Percentiles rank a stretch among this genome's conserved stretches.
Conservation (phyloP, 768 basidiomycete genomes). For the Amanita jacksonii region DNA sequence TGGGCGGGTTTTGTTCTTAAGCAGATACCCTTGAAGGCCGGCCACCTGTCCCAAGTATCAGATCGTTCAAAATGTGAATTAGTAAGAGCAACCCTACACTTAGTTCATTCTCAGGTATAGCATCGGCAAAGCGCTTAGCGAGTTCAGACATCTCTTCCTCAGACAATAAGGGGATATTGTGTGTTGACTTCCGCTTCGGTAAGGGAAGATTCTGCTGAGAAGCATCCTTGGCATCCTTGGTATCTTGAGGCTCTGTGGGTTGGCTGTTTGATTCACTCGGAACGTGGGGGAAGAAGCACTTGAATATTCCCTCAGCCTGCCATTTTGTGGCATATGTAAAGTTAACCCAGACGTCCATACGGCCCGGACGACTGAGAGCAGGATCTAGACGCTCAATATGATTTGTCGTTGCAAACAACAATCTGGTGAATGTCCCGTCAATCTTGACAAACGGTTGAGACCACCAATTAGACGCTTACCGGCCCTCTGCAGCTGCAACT, state of each 20-base stretch:
- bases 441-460: slow-evolving; percentile 7
- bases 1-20: slow-evolving; percentile 88
- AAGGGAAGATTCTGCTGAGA: slow-evolving; percentile 61
- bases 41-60: slow-evolving; percentile 48
- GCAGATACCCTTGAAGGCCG: slow-evolving; percentile 73
- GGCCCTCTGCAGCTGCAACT: slow-evolving; percentile 78
- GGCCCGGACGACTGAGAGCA: slow-evolving; percentile 78
- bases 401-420: slow-evolving; percentile 89
- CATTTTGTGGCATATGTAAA: slow-evolving; percentile 87
- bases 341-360: slow-evolving; percentile 90
- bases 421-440: slow-evolving; percentile 30
- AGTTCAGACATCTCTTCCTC: slow-evolving; percentile 70
- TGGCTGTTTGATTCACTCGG: slow-evolving; percentile 21
- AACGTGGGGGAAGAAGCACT: slow-evolving; percentile 83
- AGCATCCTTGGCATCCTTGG: slow-evolving; percentile 27
- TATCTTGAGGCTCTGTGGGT: slow-evolving; percentile 14
- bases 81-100: slow-evolving; percentile 42
- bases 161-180: slow-evolving; percentile 57
- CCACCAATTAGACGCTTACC: slow-evolving; percentile 39
- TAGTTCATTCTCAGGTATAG: slow-evolving; percentile 81
- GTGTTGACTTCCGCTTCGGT: slow-evolving; percentile 52
- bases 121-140: slow-evolving; percentile 73
- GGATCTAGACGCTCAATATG: slow-evolving; percentile 91
- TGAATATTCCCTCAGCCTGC: slow-evolving; percentile 91
- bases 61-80: background rate